A percentile compares a stretch with the other conserved stretches of the same genome.
phyloP scores from a whole-genome alignment of 164 flowering plant species.

The Akebia trifoliata region DNA sequence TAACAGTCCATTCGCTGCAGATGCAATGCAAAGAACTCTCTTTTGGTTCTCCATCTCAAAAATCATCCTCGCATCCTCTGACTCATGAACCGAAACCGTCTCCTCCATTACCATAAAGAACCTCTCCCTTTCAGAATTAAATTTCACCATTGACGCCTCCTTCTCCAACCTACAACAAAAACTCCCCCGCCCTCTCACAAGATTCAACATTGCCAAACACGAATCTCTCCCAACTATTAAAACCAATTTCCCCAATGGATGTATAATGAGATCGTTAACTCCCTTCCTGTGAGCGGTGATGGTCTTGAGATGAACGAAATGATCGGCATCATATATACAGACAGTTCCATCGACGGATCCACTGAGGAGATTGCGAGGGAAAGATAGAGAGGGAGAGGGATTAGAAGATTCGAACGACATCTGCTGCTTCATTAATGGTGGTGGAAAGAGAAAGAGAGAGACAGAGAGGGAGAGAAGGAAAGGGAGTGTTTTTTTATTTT shows the following conservation, averaged over 20 bases:
- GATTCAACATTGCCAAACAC: slow-evolving; percentile 73
- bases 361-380: slow-evolving; percentile 76
- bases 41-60: slow-evolving; percentile 50
- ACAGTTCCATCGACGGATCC: slow-evolving; percentile 68
- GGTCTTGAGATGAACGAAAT: slow-evolving; percentile 67
- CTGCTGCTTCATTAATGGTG: too few relatives aligned
- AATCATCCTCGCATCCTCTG: slow-evolving; percentile 72
- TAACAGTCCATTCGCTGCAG: slow-evolving; percentile 59
- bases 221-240: slow-evolving; percentile 70
- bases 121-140: slow-evolving; percentile 43
- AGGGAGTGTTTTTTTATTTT: too few relatives aligned
- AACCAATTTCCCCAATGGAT: slow-evolving; percentile 69
- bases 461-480: too few relatives aligned
- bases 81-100: slow-evolving; percentile 59
- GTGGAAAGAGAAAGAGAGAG: too few relatives aligned
- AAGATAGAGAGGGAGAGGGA: slow-evolving; percentile 42
- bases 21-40: slow-evolving; percentile 58
- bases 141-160: slow-evolving; percentile 63
- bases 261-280: slow-evolving; percentile 58
- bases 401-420: too few relatives aligned
- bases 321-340: slow-evolving; percentile 72
- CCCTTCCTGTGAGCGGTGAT: slow-evolving; percentile 50
- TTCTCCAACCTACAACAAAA: slow-evolving; percentile 59
- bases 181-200: slow-evolving; percentile 84
- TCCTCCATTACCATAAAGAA: slow-evolving; percentile 67